A percentile compares a stretch with the other conserved stretches of the same genome.
Conservation (phyloP, 1,284 basidiomycete species). For the Leccinum glutinopallens region DNA sequence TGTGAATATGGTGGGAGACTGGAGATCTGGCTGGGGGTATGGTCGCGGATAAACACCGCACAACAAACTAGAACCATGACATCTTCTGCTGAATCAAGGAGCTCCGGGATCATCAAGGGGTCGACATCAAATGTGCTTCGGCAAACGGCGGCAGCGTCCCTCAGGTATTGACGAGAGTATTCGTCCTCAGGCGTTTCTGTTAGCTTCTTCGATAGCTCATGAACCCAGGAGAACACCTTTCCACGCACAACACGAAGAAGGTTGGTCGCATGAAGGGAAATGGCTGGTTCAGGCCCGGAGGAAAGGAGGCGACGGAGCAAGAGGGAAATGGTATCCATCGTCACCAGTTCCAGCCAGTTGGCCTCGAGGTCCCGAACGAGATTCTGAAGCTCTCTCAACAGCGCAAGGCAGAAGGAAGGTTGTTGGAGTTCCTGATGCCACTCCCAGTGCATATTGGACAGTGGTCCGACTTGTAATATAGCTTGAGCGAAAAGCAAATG, state of each 20-base stretch:
- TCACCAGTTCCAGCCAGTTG: constrained; percentile 47
- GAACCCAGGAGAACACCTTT: constrained; percentile 41
- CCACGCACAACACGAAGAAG: constrained; percentile 37
- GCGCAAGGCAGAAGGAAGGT: constrained; percentile 35
- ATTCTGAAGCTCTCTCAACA: constrained; percentile 38
- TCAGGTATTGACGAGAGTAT: constrained; percentile 31
- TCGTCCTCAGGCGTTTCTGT: constrained; percentile 22
- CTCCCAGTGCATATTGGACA: constrained; percentile 19
- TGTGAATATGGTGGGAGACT: constrained; percentile 13
- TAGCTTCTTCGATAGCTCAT: constrained; percentile 32
- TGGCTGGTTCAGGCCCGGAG: constrained; percentile 17
- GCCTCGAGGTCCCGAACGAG: constrained; percentile 35
- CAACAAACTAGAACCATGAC: constrained; percentile 38
- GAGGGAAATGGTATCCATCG: constrained; percentile 40
- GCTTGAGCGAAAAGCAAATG: constrained; percentile 44
- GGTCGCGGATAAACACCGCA: constrained; percentile 37
- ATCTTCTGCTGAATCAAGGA: constrained; percentile 33
- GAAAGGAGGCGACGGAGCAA: constrained; percentile 40
- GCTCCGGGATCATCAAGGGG: constrained; percentile 15
- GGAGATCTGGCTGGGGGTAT: constrained; percentile 22
- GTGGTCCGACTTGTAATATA: constrained; percentile 44
- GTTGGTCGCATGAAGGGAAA: constrained; percentile 16
- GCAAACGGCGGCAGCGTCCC: constrained; percentile 42
- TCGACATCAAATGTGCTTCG: constrained; percentile 44
- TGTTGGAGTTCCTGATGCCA: constrained; percentile 40